Evolutionary conservation across 2,329 filamentous ascomycete genomes (phyloP).

Genomic region (Exophiala sp.): DNA sequence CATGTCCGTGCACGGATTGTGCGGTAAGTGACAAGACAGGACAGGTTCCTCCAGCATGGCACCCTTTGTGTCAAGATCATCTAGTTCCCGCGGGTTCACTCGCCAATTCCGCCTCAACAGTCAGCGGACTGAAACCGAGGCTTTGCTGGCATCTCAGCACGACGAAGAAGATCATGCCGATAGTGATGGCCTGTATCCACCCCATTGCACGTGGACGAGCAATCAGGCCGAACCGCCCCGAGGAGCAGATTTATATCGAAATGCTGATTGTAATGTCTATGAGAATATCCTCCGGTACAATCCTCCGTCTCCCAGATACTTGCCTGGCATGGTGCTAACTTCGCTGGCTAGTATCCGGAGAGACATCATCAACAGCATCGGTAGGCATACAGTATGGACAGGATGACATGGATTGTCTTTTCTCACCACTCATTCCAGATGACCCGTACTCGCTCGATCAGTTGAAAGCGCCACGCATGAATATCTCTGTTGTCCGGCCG

Average conservation of each 20-base stretch:
- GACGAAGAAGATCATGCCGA: conserved; percentile 26
- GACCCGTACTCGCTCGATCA: conserved; percentile 67
- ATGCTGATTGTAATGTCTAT: conserved; percentile 25
- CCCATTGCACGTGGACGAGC: conserved; percentile 27
- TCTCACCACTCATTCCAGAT: conserved; percentile 37
- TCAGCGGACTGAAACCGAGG: conserved; percentile 18
- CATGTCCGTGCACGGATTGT: too few species aligned
- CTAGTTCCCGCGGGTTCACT: conserved; percentile 2
- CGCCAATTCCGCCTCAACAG: conserved; percentile 16
- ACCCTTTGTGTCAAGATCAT: neutral
- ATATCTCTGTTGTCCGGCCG: conserved; percentile 70
- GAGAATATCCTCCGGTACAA: conserved; percentile 26
- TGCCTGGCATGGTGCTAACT: neutral
- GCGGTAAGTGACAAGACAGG: too few species aligned
- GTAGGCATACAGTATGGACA: too few species aligned
- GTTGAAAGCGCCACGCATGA: conserved; percentile 73
- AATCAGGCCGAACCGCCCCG: conserved; percentile 16
- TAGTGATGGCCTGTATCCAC: conserved; percentile 29
- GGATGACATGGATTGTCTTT: neutral
- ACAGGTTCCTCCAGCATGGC: neutral
- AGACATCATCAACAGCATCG: conserved; percentile 31
- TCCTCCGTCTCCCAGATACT: neutral
- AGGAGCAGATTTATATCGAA: conserved; percentile 23
- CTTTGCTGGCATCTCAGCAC: conserved; percentile 23
- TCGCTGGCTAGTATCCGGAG: conserved; percentile 25